Base-by-base conservation (phyloP, 495 filamentous ascomycete species). In the Daldinia bambusicola region DNA sequence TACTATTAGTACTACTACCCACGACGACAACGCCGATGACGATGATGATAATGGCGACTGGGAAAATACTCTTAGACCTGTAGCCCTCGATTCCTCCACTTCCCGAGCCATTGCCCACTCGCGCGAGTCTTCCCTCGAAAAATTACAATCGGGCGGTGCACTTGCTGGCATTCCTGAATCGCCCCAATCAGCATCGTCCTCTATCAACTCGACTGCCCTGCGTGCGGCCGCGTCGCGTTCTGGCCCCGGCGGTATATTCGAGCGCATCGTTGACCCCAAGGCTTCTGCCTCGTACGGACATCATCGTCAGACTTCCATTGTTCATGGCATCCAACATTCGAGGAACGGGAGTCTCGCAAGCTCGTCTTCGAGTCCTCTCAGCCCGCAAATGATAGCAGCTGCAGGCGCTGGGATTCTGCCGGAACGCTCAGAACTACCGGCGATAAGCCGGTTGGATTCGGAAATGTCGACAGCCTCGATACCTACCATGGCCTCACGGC, bases 261-360 rank as follows among this genome's bases (percentile, higher is more conserved):
- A 95, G 78, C 87, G 93, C 60, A 68, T 78, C 14, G 78, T 79
- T 13, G 83, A 85, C 55, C 80, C 79, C n/a, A 85, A 84, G 60
- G 55, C 75, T 8, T 77, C 78, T 8, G 78, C 78, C 0, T 78
- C 90, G 12, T 96, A 98, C 80, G 91, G 91, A 51, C 95, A 98
- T 77, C 92, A 97, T 77, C 88, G 95, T 20, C 92, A 99, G 79
- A 93, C 93, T 0, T 97, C 95, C 31, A 97, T 97, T 69, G 93
- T 97, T 51, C 93, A 97, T 88, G 93, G 93, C 63, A 87, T 92
- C 66, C 93, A 94, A 76, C 95, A 99, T 81, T 96, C 94, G 65
- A 89, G 95, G 71, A 97, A 95, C 82, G 89, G 94, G 63, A 88
- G 86, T 73, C 80, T 84, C 56, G 85, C 85, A 56, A 87, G 84